phyloP scores from a whole-genome alignment of 768 basidiomycete species.

The Lactarius evosmus region DNA sequence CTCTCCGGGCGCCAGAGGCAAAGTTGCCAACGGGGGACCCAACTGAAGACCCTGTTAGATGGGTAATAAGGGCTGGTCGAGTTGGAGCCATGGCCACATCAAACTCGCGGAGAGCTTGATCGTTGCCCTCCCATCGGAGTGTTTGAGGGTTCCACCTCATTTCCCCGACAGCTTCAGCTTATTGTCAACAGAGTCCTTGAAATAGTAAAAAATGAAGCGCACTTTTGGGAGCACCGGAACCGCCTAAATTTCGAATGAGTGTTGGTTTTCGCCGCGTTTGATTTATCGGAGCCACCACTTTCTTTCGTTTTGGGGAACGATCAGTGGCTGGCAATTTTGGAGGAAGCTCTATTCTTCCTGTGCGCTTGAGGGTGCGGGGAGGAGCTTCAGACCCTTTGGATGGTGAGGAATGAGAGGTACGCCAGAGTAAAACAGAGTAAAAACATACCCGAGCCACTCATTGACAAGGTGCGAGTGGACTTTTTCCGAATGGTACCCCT shows the following conservation, averaged over 20 bases:
- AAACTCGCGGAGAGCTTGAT: slow-evolving; percentile 86
- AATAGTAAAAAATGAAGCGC: slow-evolving; percentile 28
- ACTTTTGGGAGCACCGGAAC: slow-evolving; percentile 71
- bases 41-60: slow-evolving; percentile 83
- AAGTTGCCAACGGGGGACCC: slow-evolving; percentile 75
- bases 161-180: slow-evolving; percentile 76
- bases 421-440: slow-evolving; percentile 30
- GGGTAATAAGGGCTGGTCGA: slow-evolving; percentile 93
- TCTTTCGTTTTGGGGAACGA: slow-evolving; percentile 47
- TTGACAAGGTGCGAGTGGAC: slow-evolving; percentile 46
- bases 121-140: slow-evolving; percentile 97
- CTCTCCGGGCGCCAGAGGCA: slow-evolving; percentile 77
- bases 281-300: slow-evolving; percentile 44
- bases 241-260: slow-evolving; percentile 80
- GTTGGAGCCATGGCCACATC: slow-evolving; percentile 77
- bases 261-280: slow-evolving; percentile 74
- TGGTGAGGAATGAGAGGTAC: slow-evolving; percentile 21
- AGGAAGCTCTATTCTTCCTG: slow-evolving; percentile 54
- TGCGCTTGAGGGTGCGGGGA: slow-evolving; percentile 46
- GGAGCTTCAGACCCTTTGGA: slow-evolving; percentile 19
- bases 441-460: slow-evolving; percentile 36
- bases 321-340: slow-evolving; percentile 37
- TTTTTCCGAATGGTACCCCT: slow-evolving; percentile 61
- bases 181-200: slow-evolving; percentile 21
- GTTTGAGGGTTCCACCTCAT: slow-evolving; percentile 96